Conservation (phyloP, 805 yeast species). For the Hanseniaspora thailandica region DNA sequence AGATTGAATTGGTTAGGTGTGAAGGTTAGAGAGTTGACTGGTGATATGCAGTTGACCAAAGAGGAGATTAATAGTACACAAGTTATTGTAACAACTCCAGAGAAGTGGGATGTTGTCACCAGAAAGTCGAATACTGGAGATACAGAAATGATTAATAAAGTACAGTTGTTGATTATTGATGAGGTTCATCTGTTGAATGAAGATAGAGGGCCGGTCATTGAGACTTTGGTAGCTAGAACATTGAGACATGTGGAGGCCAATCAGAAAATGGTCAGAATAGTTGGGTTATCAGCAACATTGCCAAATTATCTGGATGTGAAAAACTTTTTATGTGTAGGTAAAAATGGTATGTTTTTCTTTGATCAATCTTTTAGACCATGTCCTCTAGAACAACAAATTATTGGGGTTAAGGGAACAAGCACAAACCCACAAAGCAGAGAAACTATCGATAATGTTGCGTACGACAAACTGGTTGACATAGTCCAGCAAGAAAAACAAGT, state of each 20-base stretch:
- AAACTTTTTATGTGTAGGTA: constrained; percentile 82
- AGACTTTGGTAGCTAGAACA: constrained; percentile 88
- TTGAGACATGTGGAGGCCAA: constrained; percentile 87
- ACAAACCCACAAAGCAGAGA: constrained; percentile 60
- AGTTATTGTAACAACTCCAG: constrained; percentile 87
- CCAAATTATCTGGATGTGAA: constrained; percentile 91
- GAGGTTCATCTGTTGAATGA: constrained; percentile 94
- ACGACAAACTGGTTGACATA: constrained; percentile 61
- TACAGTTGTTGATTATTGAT: constrained; percentile 78
- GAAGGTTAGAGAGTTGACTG: constrained; percentile 77
- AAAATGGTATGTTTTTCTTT: constrained; percentile 89
- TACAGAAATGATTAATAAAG: constrained; percentile 69
- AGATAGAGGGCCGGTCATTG: constrained; percentile 96
- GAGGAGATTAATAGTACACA: constrained; percentile 74
- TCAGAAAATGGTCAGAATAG: constrained; percentile 86
- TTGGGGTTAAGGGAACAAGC: constrained; percentile 79
- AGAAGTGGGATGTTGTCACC: constrained; percentile 96
- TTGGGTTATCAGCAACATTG: constrained; percentile 85
- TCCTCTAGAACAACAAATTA: constrained; percentile 74
- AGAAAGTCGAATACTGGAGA: constrained; percentile 78
- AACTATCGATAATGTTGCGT: constrained; percentile 62
- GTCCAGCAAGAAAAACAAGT: constrained; percentile 68
- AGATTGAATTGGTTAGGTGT: constrained; percentile 78
- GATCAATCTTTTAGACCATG: constrained; percentile 90
- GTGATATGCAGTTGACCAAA: constrained; percentile 85